Evolutionary conservation across 306 rosid species (phyloP).

Genomic region (Rubus idaeus): DNA sequence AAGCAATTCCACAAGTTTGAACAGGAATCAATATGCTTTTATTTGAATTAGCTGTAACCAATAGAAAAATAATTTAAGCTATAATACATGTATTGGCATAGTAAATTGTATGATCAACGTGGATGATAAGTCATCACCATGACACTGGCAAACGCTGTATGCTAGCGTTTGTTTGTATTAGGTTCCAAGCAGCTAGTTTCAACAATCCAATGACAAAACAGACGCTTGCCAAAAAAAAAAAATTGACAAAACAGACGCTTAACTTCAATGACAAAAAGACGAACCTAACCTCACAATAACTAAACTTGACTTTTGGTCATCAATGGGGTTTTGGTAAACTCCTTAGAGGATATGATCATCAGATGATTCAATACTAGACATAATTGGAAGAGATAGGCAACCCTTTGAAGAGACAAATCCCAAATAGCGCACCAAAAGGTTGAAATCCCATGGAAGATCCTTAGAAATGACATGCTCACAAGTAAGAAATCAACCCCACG

Average conservation of each 20-base stretch:
- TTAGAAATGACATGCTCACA: not conserved
- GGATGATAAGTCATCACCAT: too few species aligned
- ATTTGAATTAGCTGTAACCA: not conserved
- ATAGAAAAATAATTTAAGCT: not conserved
- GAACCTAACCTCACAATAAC: not conserved
- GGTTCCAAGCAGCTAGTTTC: not conserved
- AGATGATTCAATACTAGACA: not conserved
- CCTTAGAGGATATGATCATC: not conserved
- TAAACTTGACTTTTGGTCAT: not conserved
- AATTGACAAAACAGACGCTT: not conserved
- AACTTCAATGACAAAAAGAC: not conserved
- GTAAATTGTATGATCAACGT: too few species aligned
- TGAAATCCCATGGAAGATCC: not conserved
- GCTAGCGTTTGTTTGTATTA: not conserved
- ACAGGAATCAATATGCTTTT: conserved; percentile 10
- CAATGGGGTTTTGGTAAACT: not conserved
- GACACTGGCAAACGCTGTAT: too few species aligned
- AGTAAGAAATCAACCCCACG: not conserved
- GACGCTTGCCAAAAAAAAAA: not conserved
- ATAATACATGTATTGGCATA: too few species aligned
- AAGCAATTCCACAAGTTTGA: conserved; percentile 4
- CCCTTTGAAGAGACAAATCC: not conserved
- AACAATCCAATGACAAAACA: not conserved
- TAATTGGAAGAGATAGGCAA: not conserved
- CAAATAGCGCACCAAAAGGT: not conserved